Evolutionary conservation across 352 stramenopile species (phyloP), one percentile per base, ranked within the genome.

Genomic region (Phytophthora europaea): DNA sequence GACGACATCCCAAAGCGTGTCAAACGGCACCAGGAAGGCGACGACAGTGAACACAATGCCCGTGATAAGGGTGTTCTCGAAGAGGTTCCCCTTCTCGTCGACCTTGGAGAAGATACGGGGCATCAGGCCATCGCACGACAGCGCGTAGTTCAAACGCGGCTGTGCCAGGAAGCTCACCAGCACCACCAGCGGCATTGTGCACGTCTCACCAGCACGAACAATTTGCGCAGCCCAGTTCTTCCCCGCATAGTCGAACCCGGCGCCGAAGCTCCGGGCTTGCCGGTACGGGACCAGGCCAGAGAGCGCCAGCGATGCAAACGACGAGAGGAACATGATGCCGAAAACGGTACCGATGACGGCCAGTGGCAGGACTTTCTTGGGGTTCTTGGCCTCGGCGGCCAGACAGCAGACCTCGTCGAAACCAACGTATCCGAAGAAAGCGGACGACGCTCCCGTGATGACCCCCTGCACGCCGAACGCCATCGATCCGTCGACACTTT

Each of bases 351-450:
- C 84, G 23, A 98, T 89, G 55, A 98, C 90, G 18, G 88, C 88
- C 18, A 81, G 61, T 2, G 94, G 92, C 75, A 98, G 87, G 70
- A 92, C 89, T 51, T 81, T 84, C 51, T 85, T 79, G n/a, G 88
- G 86, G 76, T 96, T 87, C 67, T 92, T 90, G 12, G 84, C 82
- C 59, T 96, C 89, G 15, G 87, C 88, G n/a, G 92, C 88, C 4
- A 98, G 74, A 72, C 93, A 98, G 72, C 92, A 97, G 13, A 99
- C 88, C 65, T 98, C 95, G 75, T 99, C 96, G 70, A 98, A 99
- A 8, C 96, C 96, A 48, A 99, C 79, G 73, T 96, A 98, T 33
- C 94, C 94, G 79, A 98, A 98, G 82, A 98, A 98, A 20, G 90
- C 94, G 15, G 90, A 89, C 23, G 93, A 94, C 2, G 90, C 82